Percentiles rank a stretch among this genome's conserved stretches.
Conservation (phyloP, 75 land plant genomes). For the Sequoiadendron giganteum region DNA sequence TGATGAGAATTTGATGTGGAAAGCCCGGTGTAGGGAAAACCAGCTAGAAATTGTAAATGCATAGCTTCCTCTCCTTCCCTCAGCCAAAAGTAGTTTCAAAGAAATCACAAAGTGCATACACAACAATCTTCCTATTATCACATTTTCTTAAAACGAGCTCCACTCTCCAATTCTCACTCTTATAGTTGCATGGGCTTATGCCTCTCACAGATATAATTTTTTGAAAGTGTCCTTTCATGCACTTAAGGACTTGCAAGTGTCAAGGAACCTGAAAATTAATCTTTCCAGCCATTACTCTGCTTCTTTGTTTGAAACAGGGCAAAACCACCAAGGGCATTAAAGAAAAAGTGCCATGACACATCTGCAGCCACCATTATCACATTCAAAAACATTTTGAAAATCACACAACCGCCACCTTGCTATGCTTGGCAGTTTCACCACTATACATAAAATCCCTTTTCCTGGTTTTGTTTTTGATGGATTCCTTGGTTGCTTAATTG, state of each 20-base stretch:
- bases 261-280: background rate
- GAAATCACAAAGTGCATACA: background rate
- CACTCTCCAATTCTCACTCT: background rate
- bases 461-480: background rate
- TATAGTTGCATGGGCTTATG: background rate
- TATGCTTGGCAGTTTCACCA: background rate
- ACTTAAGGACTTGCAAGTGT: background rate
- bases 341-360: background rate
- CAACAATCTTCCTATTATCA: background rate
- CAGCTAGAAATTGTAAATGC: background rate
- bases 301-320: background rate
- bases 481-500: no score
- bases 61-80: background rate
- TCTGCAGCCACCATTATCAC: background rate
- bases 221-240: background rate
- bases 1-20: background rate
- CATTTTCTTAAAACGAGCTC: background rate
- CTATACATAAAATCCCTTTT: no score
- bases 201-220: background rate
- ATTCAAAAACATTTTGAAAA: background rate
- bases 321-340: background rate
- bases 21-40: background rate
- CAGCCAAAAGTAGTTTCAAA: no score
- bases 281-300: background rate
- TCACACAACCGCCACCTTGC: background rate